Evolutionary conservation across 768 basidiomycete genomes (phyloP).

Genomic region (Lentinula sp.): DNA sequence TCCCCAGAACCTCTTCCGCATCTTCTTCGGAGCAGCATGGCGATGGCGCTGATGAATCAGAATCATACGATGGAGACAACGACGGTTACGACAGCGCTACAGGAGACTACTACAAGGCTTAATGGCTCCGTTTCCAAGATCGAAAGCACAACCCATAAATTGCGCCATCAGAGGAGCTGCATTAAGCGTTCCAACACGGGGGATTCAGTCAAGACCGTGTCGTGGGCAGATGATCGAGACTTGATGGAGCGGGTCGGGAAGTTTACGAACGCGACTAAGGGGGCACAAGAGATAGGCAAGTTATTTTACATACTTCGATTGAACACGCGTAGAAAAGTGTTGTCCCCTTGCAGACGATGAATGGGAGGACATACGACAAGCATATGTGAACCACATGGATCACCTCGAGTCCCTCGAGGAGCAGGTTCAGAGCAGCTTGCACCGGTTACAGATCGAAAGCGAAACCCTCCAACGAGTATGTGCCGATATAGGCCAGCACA

Average conservation of each 20-base stretch:
- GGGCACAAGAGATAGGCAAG: slow-evolving; percentile 32
- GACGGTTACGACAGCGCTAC: background rate
- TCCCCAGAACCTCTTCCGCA: slow-evolving; percentile 9
- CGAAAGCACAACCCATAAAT: slow-evolving; percentile 11
- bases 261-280: slow-evolving; percentile 31
- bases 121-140: background rate
- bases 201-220: slow-evolving; percentile 59
- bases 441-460: slow-evolving; percentile 35
- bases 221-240: slow-evolving; percentile 69
- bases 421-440: slow-evolving; percentile 42
- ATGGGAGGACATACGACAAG: slow-evolving; percentile 50
- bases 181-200: slow-evolving; percentile 53
- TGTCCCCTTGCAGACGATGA: slow-evolving; percentile 37
- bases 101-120: background rate
- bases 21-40: slow-evolving; percentile 4
- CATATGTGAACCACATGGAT: slow-evolving; percentile 57
- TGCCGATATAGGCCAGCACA: slow-evolving; percentile 33
- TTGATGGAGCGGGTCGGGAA: slow-evolving; percentile 51
- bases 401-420: slow-evolving; percentile 51
- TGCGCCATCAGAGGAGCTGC: slow-evolving; percentile 53
- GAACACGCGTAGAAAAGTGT: background rate
- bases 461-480: slow-evolving; percentile 37
- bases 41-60: slow-evolving; percentile 4
- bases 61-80: background rate
- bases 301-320: background rate